Evolutionary conservation across 176 grass and related monocot genomes (phyloP).

Genomic region (Bromus sterilis): DNA sequence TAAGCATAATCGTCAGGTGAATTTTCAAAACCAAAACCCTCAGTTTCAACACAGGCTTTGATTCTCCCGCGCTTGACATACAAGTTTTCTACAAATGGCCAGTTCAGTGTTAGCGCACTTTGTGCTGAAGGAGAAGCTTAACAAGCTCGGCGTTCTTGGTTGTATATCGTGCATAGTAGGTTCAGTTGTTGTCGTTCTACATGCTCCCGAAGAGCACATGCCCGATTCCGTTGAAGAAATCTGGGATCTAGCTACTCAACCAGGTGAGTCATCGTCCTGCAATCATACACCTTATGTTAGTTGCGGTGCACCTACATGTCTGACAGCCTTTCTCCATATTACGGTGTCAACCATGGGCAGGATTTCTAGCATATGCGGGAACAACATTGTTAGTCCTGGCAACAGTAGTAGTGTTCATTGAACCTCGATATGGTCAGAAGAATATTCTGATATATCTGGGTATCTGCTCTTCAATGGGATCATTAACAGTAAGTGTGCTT

Average conservation of each 20-base stretch:
- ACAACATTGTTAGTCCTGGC: constrained; percentile 53
- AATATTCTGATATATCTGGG: constrained; percentile 92
- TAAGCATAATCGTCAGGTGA: constrained; percentile 96
- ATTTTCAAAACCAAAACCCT: background rate
- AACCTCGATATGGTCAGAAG: constrained; percentile 84
- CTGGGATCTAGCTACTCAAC: constrained; percentile 81
- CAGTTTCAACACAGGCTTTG: background rate
- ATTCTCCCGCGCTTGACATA: background rate
- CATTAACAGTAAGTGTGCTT: constrained; percentile 66
- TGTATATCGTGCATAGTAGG: constrained; percentile 90
- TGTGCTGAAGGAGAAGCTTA: constrained; percentile 73
- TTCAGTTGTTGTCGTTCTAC: constrained; percentile 86
- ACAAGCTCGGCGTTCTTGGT: constrained; percentile 74
- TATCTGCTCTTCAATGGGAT: constrained; percentile 93
- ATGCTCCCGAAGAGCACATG: constrained; percentile 76
- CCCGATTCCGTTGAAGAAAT: constrained; percentile 80
- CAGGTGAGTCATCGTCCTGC: constrained; percentile 29
- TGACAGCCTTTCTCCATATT: constrained; percentile 11
- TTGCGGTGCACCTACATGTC: background rate
- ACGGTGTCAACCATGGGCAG: constrained; percentile 32
- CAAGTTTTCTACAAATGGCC: background rate
- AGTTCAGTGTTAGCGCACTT: constrained; percentile 83
- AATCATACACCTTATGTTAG: background rate
- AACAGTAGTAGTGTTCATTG: constrained; percentile 55
- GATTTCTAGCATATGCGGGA: constrained; percentile 64